Percentiles rank a stretch among this genome's conserved stretches.
These are phyloP conservation scores for Kodamaea kakaduensis DNA, from an alignment of 805 yeast genomes.

Conservation along the genomic window DNA sequence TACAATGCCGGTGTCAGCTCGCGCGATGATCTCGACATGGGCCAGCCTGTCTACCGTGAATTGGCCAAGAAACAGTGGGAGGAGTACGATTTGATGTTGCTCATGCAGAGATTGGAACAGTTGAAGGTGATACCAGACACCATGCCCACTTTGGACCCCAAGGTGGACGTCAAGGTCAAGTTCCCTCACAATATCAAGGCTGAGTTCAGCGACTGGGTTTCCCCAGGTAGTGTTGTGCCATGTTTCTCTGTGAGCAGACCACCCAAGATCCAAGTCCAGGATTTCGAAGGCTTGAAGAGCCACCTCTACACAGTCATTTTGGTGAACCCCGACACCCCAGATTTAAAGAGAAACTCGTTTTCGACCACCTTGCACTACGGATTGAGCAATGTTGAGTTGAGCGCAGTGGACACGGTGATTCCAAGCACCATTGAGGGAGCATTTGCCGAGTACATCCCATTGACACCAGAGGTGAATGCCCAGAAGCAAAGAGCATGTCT, in stretches of 20 bases:
- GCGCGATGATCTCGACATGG: constrained; percentile 52
- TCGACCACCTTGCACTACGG: constrained; percentile 76
- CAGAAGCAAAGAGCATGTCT: constrained; percentile 78
- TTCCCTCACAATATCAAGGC: constrained; percentile 62
- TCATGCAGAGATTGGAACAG: constrained; percentile 90
- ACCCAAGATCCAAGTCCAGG: constrained; percentile 75
- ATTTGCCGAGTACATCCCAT: constrained; percentile 66
- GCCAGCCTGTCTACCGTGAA: constrained; percentile 76
- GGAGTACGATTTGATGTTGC: constrained; percentile 60
- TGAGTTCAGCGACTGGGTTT: constrained; percentile 62
- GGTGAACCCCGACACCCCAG: constrained; percentile 92
- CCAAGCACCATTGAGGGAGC: constrained; percentile 30
- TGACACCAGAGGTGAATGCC: constrained; percentile 85
- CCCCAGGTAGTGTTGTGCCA: constrained; percentile 74
- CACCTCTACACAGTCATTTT: constrained; percentile 71
- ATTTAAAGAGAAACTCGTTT: constrained; percentile 62
- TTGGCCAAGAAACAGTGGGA: constrained; percentile 72
- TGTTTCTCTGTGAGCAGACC: constrained; percentile 69
- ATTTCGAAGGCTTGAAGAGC: constrained; percentile 50
- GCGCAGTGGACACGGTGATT: constrained; percentile 55
- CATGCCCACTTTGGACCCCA: constrained; percentile 80
- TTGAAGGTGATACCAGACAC: constrained; percentile 89
- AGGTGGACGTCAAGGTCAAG: constrained; percentile 67
- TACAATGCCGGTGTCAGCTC: constrained; percentile 54
- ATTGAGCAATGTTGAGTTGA: constrained; percentile 59